A percentile compares a stretch with the other conserved stretches of the same genome.
These are phyloP conservation scores for Acanthochlamys bracteata DNA, from an alignment of 106 monocot species.

Conservation along the genomic window DNA sequence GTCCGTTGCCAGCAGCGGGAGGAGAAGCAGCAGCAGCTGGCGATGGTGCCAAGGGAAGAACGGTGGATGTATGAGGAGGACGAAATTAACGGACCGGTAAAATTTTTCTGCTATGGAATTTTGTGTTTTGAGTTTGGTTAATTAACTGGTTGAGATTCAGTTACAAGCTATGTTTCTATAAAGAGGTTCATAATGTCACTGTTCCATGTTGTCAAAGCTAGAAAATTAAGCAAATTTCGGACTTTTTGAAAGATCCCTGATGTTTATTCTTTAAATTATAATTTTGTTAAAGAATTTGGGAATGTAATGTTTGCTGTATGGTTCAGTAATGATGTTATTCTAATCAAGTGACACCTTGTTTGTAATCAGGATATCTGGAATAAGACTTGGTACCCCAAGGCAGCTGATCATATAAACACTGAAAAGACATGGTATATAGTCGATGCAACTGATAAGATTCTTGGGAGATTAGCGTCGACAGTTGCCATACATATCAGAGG, in stretches of 20 bases:
- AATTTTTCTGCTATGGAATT: background rate
- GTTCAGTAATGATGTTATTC: background rate
- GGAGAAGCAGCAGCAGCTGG: background rate
- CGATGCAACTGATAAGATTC: constrained; percentile 84
- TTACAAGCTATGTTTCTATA: background rate
- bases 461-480: constrained; percentile 74
- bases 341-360: background rate
- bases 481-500: constrained; percentile 86
- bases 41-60: constrained; percentile 31
- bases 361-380: constrained; percentile 78
- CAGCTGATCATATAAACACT: constrained; percentile 71
- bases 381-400: constrained; percentile 96
- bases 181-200: too few species aligned
- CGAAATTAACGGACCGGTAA: constrained; percentile 80
- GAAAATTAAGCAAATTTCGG: too few species aligned
- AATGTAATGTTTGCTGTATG: background rate
- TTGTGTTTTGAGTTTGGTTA: background rate
- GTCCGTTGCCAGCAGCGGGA: constrained; percentile 21
- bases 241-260: too few species aligned
- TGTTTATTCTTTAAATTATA: too few species aligned
- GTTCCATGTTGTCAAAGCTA: too few species aligned
- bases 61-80: constrained; percentile 81
- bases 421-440: constrained; percentile 96
- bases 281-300: too few species aligned
- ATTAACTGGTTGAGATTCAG: background rate